phyloP scores from a whole-genome alignment of 2,329 filamentous ascomycete species.

The Ophiostoma sp. region DNA sequence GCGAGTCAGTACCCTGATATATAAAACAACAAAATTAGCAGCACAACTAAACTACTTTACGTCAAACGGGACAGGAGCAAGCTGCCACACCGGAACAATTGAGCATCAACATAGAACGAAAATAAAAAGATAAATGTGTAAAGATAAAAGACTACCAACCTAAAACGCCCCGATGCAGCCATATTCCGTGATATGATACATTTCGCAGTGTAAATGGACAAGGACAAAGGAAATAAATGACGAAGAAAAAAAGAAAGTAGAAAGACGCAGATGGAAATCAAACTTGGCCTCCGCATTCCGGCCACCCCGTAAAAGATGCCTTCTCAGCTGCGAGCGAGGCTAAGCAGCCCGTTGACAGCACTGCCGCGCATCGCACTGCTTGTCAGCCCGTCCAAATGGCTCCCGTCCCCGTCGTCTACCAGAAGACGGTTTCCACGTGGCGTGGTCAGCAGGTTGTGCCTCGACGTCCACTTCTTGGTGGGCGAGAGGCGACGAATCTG shows the following conservation, averaged over 20 bases:
- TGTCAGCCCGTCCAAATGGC: conserved; percentile 38
- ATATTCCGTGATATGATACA: conserved; percentile 12
- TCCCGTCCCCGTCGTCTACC: conserved; percentile 22
- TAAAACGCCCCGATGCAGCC: background rate
- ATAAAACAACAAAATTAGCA: too few relatives aligned
- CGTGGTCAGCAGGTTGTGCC: conserved; percentile 12
- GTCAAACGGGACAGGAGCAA: too few relatives aligned
- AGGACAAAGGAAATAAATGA: background rate
- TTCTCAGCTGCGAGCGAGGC: conserved; percentile 37
- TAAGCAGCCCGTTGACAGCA: conserved; percentile 54
- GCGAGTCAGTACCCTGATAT: too few relatives aligned
- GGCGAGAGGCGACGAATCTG: conserved; percentile 16
- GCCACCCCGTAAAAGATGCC: background rate
- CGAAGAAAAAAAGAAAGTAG: conserved; percentile 19
- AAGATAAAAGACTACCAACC: background rate
- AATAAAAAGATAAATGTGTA: background rate
- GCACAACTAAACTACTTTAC: too few relatives aligned
- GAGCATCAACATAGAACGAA: too few relatives aligned
- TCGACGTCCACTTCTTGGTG: background rate
- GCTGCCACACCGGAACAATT: too few relatives aligned
- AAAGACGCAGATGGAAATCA: background rate
- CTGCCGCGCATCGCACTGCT: conserved; percentile 51
- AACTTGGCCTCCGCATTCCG: too few relatives aligned
- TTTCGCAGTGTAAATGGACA: background rate
- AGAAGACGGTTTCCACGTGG: conserved; percentile 22